Conservation (phyloP, 176 grass and related monocot species). For the Aegilops tauschii region DNA sequence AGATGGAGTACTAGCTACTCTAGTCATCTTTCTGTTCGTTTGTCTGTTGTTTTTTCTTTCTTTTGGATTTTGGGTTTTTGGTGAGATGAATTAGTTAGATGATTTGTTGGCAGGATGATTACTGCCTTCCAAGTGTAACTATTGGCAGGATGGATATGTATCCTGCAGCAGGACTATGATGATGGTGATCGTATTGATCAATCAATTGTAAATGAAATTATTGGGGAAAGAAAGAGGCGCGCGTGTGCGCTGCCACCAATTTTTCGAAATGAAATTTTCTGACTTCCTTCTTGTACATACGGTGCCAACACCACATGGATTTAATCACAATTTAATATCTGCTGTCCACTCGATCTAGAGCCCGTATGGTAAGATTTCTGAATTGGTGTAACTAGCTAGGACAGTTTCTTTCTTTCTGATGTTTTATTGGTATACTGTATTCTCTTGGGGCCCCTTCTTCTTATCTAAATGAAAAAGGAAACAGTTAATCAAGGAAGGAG, state of each 20-base stretch:
- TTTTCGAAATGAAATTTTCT: not conserved
- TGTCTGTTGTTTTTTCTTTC: not conserved
- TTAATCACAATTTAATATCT: not conserved
- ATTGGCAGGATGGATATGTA: not conserved
- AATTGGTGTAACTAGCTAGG: not conserved
- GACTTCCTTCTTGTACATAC: not conserved
- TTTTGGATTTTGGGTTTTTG: not conserved
- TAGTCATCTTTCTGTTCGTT: not conserved
- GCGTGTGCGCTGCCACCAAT: not conserved
- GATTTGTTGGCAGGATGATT: not conserved
- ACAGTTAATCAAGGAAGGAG: too few relatives aligned
- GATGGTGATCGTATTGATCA: not conserved
- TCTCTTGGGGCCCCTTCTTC: not conserved
- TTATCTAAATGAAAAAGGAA: too few relatives aligned
- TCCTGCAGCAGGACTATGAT: not conserved
- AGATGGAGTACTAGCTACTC: constrained; percentile 14
- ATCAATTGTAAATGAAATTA: not conserved
- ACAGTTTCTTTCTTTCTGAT: not conserved
- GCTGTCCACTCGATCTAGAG: not conserved
- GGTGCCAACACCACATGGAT: not conserved
- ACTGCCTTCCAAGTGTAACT: constrained; percentile 4
- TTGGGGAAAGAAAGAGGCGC: not conserved
- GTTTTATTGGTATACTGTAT: not conserved
- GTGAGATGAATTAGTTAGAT: not conserved
- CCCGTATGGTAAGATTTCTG: not conserved